Conservation (phyloP, 768 basidiomycete species). For the Heimioporus sp. region DNA sequence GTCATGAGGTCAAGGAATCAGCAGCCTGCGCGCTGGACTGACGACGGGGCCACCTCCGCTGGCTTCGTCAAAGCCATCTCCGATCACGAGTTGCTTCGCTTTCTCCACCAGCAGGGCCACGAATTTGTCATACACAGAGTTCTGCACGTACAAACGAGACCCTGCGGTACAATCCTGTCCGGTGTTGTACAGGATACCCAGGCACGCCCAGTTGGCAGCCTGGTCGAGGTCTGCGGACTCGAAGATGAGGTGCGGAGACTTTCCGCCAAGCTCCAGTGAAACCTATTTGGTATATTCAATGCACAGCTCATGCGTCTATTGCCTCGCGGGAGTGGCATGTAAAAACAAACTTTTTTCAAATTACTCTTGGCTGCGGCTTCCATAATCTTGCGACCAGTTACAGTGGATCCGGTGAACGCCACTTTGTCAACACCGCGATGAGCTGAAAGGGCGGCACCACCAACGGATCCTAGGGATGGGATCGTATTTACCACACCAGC, state of each 20-base stretch:
- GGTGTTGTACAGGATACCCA: constrained; percentile 85
- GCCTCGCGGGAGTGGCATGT: constrained; percentile 29
- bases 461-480: constrained; percentile 76
- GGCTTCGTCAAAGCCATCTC: constrained; percentile 76
- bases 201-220: constrained; percentile 84
- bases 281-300: constrained; percentile 43
- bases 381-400: constrained; percentile 88
- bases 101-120: constrained; percentile 60
- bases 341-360: constrained; percentile 72
- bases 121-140: constrained; percentile 85
- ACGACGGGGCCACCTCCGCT: constrained; percentile 85
- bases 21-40: constrained; percentile 25
- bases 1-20: constrained; percentile 5
- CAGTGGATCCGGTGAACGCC: constrained; percentile 92
- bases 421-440: constrained; percentile 91
- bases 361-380: constrained; percentile 91
- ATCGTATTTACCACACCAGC: constrained; percentile 90
- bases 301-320: constrained; percentile 8
- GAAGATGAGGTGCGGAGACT: constrained; percentile 87
- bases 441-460: constrained; percentile 79
- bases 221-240: constrained; percentile 84
- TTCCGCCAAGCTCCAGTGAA: constrained; percentile 92
- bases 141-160: constrained; percentile 87
- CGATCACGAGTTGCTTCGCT: constrained; percentile 68
- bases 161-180: constrained; percentile 96